phyloP scores from a whole-genome alignment of 306 rosid genomes.

The Boehmeria nivea region DNA sequence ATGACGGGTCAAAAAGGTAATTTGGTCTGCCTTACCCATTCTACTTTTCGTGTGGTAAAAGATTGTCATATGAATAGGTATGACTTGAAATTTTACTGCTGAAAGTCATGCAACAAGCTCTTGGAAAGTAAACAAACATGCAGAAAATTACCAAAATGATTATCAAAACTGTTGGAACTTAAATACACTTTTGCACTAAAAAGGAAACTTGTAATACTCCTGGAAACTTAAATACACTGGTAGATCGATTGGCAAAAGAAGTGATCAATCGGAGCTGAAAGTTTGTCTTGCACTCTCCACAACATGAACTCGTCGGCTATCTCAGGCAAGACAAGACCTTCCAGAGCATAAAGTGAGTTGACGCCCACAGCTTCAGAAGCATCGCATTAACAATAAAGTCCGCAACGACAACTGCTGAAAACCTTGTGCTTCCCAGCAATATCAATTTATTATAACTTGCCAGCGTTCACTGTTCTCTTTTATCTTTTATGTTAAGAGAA shows the following conservation, averaged over 20 bases:
- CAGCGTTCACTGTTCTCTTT: conserved; percentile 1
- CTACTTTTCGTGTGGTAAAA: too few relatives aligned
- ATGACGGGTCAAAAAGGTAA: too few relatives aligned
- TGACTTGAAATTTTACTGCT: too few relatives aligned
- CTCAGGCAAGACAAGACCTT: too few relatives aligned
- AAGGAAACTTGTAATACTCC: background rate
- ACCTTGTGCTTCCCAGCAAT: background rate
- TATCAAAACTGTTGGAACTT: background rate
- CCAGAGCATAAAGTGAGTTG: too few relatives aligned
- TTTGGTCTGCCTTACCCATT: too few relatives aligned
- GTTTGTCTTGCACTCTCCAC: background rate
- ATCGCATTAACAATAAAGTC: background rate
- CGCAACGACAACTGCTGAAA: background rate
- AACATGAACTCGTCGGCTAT: conserved; percentile 4
- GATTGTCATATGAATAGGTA: too few relatives aligned
- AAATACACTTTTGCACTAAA: too few relatives aligned
- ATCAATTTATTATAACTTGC: background rate
- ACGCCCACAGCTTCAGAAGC: too few relatives aligned
- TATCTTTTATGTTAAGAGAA: background rate
- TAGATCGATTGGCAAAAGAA: background rate
- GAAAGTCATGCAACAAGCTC: too few relatives aligned
- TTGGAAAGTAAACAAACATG: too few relatives aligned
- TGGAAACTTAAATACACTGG: too few relatives aligned
- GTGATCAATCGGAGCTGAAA: background rate
- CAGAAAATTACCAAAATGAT: background rate